Evolutionary conservation across 768 basidiomycete genomes (phyloP), one percentile per base, ranked within the genome.

Genomic region (Candolleomyces aberdarensis): DNA sequence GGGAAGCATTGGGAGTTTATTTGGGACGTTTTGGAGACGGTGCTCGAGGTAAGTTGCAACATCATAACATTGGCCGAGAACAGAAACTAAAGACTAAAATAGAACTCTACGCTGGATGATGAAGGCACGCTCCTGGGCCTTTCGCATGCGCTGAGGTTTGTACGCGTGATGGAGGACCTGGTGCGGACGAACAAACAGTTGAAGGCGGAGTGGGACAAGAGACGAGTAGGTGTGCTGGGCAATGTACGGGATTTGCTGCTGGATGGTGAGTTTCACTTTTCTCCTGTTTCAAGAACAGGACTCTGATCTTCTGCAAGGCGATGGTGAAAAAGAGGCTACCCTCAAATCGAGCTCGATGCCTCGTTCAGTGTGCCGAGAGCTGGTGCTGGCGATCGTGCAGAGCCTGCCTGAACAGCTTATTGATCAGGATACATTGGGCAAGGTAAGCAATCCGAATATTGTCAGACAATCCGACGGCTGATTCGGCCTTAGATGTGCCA

Each of bases 1-100:
- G 97, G 96, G 0, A 77, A 82, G 0, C 97, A 98, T 72, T 99
- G 97, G 97, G 91, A 93, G 53, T 83, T 95, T 39, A 85, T 95
- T 5, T 96, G 92, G 70, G 95, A 98, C 69, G 72, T 98, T 15
- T 69, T 96, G 13, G 95, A 96, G 72, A 90, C 80, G 61, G 92
- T 91, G 66, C 78, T 98, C 3, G 96, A 98, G 83, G 94, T 94
- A 59, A 48, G 81, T 67, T 6, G 15, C 26, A 15, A 6, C 31
- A 46, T 14, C 29, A 53, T 26, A 26, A 26, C 26, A 26, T 26
- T 26, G 26, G 26, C 26, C 26, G 26, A 26, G 26, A 26, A 26
- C 26, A 2, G 26, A 26, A 26, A 26, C 26, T 26, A 1, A 26
- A 26, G 1, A 26, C 29, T 50, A 13, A 29, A 14, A 26, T 48